A percentile compares a stretch with the other conserved stretches of the same genome.
Evolutionary conservation across 2,329 filamentous ascomycete genomes (phyloP).

Genomic region (Penicillium sp.): DNA sequence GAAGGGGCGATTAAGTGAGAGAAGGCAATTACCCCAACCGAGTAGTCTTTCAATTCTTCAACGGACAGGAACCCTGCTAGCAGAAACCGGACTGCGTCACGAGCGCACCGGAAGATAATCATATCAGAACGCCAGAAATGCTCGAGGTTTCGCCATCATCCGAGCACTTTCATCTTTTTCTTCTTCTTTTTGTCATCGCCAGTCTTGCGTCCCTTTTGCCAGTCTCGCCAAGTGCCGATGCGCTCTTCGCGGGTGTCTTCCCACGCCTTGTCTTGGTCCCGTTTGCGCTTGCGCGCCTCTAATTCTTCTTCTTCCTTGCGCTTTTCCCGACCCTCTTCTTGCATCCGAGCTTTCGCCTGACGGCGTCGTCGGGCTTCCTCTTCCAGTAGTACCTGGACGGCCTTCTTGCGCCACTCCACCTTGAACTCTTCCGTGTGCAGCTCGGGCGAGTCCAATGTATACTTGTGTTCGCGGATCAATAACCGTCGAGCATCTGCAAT

Average conservation of each 20-base stretch:
- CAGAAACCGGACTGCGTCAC: no score
- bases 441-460: conserved; percentile 82
- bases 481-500: conserved; percentile 95
- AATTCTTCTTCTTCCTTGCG: conserved; percentile 78
- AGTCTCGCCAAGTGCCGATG: conserved; percentile 90
- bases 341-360: conserved; percentile 89
- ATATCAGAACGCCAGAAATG: background rate
- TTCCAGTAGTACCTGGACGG: conserved; percentile 82
- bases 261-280: conserved; percentile 92
- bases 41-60: no score
- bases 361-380: conserved; percentile 78
- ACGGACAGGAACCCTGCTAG: no score
- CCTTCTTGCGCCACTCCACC: conserved; percentile 82
- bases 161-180: conserved; percentile 47
- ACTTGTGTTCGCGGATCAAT: conserved; percentile 88
- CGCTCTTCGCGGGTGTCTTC: conserved; percentile 84
- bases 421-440: conserved; percentile 73
- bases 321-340: conserved; percentile 89
- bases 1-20: no score
- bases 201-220: conserved; percentile 65
- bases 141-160: conserved; percentile 22
- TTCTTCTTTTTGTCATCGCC: conserved; percentile 54
- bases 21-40: no score
- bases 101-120: no score
- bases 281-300: conserved; percentile 73